Evolutionary conservation across 2,329 filamentous ascomycete species (phyloP).

Genomic region (Fusarium nematophilum): DNA sequence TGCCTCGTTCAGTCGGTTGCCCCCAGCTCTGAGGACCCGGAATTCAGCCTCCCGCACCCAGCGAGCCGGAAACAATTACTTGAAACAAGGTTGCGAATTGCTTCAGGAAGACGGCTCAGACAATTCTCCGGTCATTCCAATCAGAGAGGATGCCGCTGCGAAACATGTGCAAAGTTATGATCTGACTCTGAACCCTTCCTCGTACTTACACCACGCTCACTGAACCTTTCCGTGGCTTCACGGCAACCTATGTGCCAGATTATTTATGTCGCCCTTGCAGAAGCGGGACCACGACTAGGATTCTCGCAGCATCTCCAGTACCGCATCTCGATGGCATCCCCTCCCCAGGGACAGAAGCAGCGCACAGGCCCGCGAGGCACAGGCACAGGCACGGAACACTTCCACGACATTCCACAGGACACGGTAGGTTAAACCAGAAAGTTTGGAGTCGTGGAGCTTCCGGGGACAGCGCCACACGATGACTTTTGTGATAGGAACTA

Average conservation of each 20-base stretch:
- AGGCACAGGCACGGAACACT: too few relatives aligned
- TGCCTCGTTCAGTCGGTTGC: too few relatives aligned
- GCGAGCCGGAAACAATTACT: background rate
- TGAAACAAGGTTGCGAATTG: conserved; percentile 1
- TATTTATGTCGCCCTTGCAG: conserved; percentile 16
- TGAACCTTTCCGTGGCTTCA: background rate
- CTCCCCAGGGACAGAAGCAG: background rate
- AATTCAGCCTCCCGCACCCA: too few relatives aligned
- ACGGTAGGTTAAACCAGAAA: background rate
- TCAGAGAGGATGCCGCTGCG: too few relatives aligned
- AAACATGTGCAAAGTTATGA: too few relatives aligned
- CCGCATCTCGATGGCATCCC: conserved; percentile 17
- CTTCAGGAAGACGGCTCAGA: background rate
- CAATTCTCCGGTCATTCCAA: too few relatives aligned
- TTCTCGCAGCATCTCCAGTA: conserved; percentile 13
- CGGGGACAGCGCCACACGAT: background rate
- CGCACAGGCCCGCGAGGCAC: conserved; percentile 1
- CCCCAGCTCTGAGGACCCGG: too few relatives aligned
- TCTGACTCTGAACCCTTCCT: too few relatives aligned
- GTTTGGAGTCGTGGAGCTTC: background rate
- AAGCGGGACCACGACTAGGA: conserved; percentile 29
- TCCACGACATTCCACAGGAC: background rate
- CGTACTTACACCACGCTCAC: too few relatives aligned
- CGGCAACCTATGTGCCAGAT: background rate
- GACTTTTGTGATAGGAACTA: background rate